These are phyloP conservation scores for Fusarium xyrophilum DNA, from an alignment of 2,329 filamentous ascomycete genomes.

Conservation along the genomic window DNA sequence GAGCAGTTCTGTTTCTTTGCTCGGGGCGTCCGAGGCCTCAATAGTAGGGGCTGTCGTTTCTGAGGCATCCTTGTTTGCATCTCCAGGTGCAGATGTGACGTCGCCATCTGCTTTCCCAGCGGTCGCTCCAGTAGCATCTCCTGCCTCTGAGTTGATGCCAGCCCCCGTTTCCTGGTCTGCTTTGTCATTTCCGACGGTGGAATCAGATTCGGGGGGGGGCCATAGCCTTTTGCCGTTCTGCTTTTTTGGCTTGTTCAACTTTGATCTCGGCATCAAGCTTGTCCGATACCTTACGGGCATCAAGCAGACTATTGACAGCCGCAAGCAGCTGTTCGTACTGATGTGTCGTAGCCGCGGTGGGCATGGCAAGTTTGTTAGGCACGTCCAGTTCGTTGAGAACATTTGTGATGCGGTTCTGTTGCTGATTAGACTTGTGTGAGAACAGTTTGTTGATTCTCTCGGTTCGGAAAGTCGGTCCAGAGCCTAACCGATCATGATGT, in stretches of 20 bases:
- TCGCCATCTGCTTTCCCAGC: slow-evolving; percentile 21
- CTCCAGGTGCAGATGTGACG: slow-evolving; percentile 14
- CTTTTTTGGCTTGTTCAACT: slow-evolving; percentile 64
- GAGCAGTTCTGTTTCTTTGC: slow-evolving; percentile 30
- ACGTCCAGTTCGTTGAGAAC: slow-evolving; percentile 76
- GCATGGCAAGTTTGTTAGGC: slow-evolving; percentile 73
- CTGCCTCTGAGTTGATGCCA: slow-evolving; percentile 21
- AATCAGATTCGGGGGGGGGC: slow-evolving; percentile 17
- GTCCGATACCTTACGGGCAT: slow-evolving; percentile 76
- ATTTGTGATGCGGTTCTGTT: slow-evolving; percentile 76
- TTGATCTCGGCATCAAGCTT: slow-evolving; percentile 77
- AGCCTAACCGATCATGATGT: slow-evolving; percentile 82
- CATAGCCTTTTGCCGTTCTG: slow-evolving; percentile 55
- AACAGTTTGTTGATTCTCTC: slow-evolving; percentile 82
- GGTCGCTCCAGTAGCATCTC: slow-evolving; percentile 1
- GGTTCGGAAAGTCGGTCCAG: slow-evolving; percentile 88
- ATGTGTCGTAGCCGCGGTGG: slow-evolving; percentile 73
- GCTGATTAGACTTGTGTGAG: slow-evolving; percentile 76
- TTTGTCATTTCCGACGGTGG: slow-evolving; percentile 29
- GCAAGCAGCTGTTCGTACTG: slow-evolving; percentile 74
- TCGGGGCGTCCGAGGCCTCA: slow-evolving; percentile 15
- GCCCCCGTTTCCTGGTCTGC: slow-evolving; percentile 13
- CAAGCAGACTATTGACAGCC: slow-evolving; percentile 73
- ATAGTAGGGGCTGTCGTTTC: slow-evolving; percentile 13
- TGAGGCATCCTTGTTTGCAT: slow-evolving; percentile 29